Evolutionary conservation across 176 grass and related monocot species (phyloP).

Genomic region (Luzula sylvatica): DNA sequence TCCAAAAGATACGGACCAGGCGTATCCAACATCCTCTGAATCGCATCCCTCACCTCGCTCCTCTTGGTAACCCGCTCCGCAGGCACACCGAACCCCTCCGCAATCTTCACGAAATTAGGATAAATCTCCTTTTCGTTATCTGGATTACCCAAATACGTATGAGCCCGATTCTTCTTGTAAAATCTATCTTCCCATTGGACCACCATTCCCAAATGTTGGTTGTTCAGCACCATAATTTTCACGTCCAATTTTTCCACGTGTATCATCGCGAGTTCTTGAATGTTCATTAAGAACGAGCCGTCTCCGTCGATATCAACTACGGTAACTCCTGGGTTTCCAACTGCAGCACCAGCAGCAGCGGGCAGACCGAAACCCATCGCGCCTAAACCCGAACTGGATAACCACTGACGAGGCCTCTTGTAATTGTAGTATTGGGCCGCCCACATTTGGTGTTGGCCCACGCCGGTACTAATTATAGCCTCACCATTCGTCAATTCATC

Average conservation of each 20-base stretch:
- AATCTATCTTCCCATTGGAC: slow-evolving; percentile 86
- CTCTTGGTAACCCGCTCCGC: slow-evolving; percentile 74
- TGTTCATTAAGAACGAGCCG: slow-evolving; percentile 91
- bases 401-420: slow-evolving; percentile 59
- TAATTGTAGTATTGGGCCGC: slow-evolving; percentile 83
- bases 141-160: slow-evolving; percentile 86
- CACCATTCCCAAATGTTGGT: slow-evolving; percentile 96
- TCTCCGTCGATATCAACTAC: slow-evolving; percentile 93
- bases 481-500: slow-evolving; percentile 73
- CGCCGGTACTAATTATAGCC: slow-evolving; percentile 73
- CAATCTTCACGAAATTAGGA: slow-evolving; percentile 79
- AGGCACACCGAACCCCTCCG: slow-evolving; percentile 67
- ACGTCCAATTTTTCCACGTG: slow-evolving; percentile 74
- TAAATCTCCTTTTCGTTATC: slow-evolving; percentile 63
- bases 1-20: slow-evolving; percentile 87
- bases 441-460: slow-evolving; percentile 98
- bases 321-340: slow-evolving; percentile 67
- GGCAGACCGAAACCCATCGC: slow-evolving; percentile 96
- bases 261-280: slow-evolving; percentile 85
- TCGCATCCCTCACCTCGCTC: slow-evolving; percentile 50
- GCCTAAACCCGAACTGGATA: slow-evolving; percentile 59
- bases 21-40: slow-evolving; percentile 82
- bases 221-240: slow-evolving; percentile 74
- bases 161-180: slow-evolving; percentile 81
- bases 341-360: slow-evolving; percentile 70